phyloP scores from a whole-genome alignment of 768 basidiomycete genomes.

The Cystofilobasidium macerans region DNA sequence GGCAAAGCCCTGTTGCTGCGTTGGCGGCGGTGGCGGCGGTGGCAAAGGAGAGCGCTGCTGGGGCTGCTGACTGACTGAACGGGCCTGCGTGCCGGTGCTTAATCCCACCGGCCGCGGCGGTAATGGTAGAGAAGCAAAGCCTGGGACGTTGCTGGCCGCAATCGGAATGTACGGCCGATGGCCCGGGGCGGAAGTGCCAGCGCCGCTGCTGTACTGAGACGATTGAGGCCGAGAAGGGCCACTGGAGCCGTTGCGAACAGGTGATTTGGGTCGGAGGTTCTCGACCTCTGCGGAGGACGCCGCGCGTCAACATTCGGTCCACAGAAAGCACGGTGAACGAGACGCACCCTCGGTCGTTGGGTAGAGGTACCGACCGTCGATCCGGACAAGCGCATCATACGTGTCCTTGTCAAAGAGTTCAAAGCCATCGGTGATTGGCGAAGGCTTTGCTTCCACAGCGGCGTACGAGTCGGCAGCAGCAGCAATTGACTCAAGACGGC shows the following conservation, averaged over 20 bases:
- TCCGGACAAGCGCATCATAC: background rate
- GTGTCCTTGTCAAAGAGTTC: background rate
- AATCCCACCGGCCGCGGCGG: too few relatives aligned
- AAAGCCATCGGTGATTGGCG: too few relatives aligned
- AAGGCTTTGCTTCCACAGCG: too few relatives aligned
- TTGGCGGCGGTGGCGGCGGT: too few relatives aligned
- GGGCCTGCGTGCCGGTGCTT: too few relatives aligned
- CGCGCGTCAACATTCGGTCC: background rate
- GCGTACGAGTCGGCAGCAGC: too few relatives aligned
- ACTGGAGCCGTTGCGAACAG: constrained; percentile 5
- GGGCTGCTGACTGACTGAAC: too few relatives aligned
- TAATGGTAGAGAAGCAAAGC: too few relatives aligned
- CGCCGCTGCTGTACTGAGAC: constrained; percentile 6
- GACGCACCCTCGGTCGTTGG: constrained; percentile 15
- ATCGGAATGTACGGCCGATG: background rate
- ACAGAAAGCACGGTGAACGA: background rate
- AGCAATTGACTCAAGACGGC: constrained; percentile 1
- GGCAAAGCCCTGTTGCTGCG: too few relatives aligned
- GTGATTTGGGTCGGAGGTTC: constrained; percentile 25
- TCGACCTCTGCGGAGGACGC: constrained; percentile 14
- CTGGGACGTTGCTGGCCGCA: background rate
- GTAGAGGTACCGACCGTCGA: constrained; percentile 5
- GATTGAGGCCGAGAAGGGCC: constrained; percentile 16
- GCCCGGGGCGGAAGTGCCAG: background rate
- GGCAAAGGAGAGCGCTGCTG: too few relatives aligned